These are phyloP conservation scores for Oryza meridionalis DNA, from an alignment of 176 grass and related monocot genomes.

Conservation along the genomic window DNA sequence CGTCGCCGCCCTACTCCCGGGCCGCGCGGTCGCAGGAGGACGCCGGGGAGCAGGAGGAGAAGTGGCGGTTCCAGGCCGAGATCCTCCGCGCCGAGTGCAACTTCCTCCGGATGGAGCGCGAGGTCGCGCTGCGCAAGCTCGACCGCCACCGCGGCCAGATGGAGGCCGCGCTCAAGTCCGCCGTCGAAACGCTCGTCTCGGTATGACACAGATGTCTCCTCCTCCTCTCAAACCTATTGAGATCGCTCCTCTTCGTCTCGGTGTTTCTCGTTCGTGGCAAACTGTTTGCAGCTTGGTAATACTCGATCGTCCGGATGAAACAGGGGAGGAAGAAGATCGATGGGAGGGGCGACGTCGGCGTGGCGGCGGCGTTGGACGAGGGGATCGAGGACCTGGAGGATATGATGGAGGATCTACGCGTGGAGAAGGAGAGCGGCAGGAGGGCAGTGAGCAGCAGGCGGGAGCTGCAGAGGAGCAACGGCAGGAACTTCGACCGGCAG, in stretches of 20 bases:
- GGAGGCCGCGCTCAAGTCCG: slow-evolving; percentile 71
- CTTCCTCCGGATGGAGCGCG: slow-evolving; percentile 90
- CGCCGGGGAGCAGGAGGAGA: slow-evolving; percentile 55
- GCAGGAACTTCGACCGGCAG: slow-evolving; percentile 87
- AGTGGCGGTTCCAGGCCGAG: slow-evolving; percentile 93
- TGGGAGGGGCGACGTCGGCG: slow-evolving; percentile 33
- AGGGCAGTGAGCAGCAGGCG: slow-evolving; percentile 27
- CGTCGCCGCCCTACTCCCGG: slow-evolving; percentile 37
- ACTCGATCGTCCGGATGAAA: background rate
- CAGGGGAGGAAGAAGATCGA: slow-evolving; percentile 91
- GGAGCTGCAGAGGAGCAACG: slow-evolving; percentile 56
- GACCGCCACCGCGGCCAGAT: slow-evolving; percentile 74
- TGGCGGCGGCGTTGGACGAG: slow-evolving; percentile 56
- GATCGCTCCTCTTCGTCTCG: too few relatives aligned
- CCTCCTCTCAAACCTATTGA: background rate
- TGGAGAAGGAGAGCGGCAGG: slow-evolving; percentile 64
- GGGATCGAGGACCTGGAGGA: slow-evolving; percentile 79
- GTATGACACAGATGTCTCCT: slow-evolving; percentile 25
- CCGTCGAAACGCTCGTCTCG: slow-evolving; percentile 72
- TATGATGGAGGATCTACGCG: slow-evolving; percentile 66
- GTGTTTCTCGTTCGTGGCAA: background rate
- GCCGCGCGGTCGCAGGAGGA: slow-evolving; percentile 14
- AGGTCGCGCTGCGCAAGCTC: slow-evolving; percentile 78
- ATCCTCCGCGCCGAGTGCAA: slow-evolving; percentile 94
- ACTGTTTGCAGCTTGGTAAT: background rate